Evolutionary conservation across 345 rosid genomes (phyloP).

Genomic region (Salix arbutifolia): DNA sequence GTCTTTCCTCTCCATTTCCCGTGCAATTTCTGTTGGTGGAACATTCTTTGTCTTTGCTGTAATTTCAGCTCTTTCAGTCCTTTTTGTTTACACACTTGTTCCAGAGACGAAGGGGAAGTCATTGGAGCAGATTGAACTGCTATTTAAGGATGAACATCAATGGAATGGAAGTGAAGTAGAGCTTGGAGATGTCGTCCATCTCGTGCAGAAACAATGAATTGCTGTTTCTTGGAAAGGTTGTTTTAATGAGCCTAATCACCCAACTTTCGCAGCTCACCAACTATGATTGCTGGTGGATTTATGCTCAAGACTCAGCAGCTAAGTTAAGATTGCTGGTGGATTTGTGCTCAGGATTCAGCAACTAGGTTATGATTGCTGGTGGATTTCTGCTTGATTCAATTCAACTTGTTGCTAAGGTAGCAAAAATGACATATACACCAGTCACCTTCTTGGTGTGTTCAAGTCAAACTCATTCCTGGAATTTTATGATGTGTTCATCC

Average conservation of each 20-base stretch:
- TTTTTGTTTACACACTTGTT: conserved; percentile 52
- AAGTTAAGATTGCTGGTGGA: neutral
- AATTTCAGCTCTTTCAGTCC: conserved; percentile 57
- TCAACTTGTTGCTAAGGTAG: neutral
- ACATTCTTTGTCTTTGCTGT: conserved; percentile 55
- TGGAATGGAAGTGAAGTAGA: conserved; percentile 49
- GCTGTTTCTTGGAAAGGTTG: neutral
- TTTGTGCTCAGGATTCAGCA: neutral
- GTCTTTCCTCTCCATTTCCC: conserved; percentile 69
- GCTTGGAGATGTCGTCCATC: conserved; percentile 70
- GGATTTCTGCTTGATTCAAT: neutral
- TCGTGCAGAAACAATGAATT: conserved; percentile 44
- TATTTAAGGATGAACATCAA: conserved; percentile 43
- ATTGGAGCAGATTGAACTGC: conserved; percentile 63
- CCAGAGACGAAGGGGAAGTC: conserved; percentile 84
- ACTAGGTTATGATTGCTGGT: neutral
- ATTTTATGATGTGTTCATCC: neutral
- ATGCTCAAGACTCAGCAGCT: no score
- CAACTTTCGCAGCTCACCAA: neutral
- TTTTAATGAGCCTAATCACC: neutral
- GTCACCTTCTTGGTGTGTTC: neutral
- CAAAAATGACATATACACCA: neutral
- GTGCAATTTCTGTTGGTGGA: conserved; percentile 58
- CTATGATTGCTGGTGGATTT: neutral
- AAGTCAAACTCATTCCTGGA: neutral